A percentile compares a stretch with the other conserved stretches of the same genome.
Evolutionary conservation across 495 filamentous ascomycete species (phyloP).

Genomic region (Penicillium samsonianum): DNA sequence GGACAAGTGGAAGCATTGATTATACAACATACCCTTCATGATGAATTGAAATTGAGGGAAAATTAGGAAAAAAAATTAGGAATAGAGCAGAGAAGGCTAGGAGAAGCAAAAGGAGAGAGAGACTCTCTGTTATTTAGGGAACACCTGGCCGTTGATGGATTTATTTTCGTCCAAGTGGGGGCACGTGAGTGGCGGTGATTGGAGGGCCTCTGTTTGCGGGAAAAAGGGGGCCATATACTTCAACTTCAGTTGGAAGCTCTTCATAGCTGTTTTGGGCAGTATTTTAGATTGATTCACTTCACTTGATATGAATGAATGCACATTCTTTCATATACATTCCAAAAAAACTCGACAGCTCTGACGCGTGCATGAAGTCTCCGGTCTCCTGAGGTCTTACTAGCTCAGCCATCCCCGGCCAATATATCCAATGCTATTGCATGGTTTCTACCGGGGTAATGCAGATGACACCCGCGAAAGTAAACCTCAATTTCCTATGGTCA

Average conservation of each 20-base stretch:
- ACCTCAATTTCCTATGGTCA: slow-evolving; percentile 19
- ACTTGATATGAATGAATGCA: too few species aligned
- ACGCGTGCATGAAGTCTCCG: background rate
- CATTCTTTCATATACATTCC: background rate
- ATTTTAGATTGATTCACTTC: too few species aligned
- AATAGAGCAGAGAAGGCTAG: slow-evolving; percentile 15
- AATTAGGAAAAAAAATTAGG: slow-evolving; percentile 14
- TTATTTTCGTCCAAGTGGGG: slow-evolving; percentile 36
- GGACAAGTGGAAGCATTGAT: slow-evolving; percentile 13
- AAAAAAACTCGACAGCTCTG: background rate
- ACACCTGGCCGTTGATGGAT: slow-evolving; percentile 39
- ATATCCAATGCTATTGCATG: slow-evolving; percentile 12
- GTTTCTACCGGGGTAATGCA: slow-evolving; percentile 20
- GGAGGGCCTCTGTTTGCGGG: slow-evolving; percentile 34
- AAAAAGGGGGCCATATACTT: slow-evolving; percentile 28
- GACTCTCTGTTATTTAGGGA: slow-evolving; percentile 27
- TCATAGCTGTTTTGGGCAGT: too few species aligned
- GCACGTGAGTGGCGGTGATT: slow-evolving; percentile 35
- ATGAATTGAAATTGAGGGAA: slow-evolving; percentile 24
- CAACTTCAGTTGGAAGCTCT: background rate
- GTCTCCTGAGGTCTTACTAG: slow-evolving; percentile 5
- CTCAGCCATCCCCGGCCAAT: slow-evolving; percentile 8
- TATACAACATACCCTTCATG: slow-evolving; percentile 54
- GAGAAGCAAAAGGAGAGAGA: slow-evolving; percentile 20
- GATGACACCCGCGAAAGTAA: slow-evolving; percentile 22